phyloP scores from a whole-genome alignment of 202 grass and related monocot genomes.

The Schoenoplectus triqueter region DNA sequence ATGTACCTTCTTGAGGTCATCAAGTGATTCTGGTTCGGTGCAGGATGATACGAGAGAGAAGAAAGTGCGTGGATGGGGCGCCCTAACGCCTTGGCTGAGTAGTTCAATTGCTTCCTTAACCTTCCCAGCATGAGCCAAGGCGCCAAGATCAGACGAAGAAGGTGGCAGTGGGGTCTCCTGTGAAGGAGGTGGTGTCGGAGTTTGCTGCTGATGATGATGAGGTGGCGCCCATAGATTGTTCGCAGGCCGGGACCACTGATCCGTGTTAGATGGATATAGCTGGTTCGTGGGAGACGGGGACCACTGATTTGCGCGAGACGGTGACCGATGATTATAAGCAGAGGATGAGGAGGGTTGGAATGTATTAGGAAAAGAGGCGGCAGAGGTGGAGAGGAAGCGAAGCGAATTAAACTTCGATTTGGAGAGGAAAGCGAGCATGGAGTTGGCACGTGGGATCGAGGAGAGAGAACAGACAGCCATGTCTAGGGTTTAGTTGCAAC shows the following conservation, averaged over 20 bases:
- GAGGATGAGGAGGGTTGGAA: background rate
- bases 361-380: slow-evolving; percentile 36
- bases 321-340: slow-evolving; percentile 26
- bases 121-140: slow-evolving; percentile 64
- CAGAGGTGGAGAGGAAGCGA: slow-evolving; percentile 39
- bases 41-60: slow-evolving; percentile 69
- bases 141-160: slow-evolving; percentile 55
- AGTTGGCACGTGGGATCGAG: slow-evolving; percentile 5
- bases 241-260: slow-evolving; percentile 31
- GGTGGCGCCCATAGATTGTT: slow-evolving; percentile 33
- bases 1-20: slow-evolving; percentile 81
- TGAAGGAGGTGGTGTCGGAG: slow-evolving; percentile 19
- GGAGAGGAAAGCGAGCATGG: slow-evolving; percentile 16
- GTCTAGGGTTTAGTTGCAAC: slow-evolving; percentile 34
- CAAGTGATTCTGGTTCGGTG: slow-evolving; percentile 60
- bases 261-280: background rate
- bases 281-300: background rate
- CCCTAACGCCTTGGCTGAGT: slow-evolving; percentile 59
- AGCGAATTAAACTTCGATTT: background rate
- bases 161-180: slow-evolving; percentile 25
- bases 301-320: background rate
- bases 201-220: slow-evolving; percentile 22
- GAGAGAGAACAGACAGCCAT: slow-evolving; percentile 8
- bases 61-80: slow-evolving; percentile 56
- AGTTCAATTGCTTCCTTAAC: slow-evolving; percentile 85